A percentile compares a stretch with the other conserved stretches of the same genome.
phyloP scores from a whole-genome alignment of 1,139 yeast genomes.

The Ogataea hybrid region DNA sequence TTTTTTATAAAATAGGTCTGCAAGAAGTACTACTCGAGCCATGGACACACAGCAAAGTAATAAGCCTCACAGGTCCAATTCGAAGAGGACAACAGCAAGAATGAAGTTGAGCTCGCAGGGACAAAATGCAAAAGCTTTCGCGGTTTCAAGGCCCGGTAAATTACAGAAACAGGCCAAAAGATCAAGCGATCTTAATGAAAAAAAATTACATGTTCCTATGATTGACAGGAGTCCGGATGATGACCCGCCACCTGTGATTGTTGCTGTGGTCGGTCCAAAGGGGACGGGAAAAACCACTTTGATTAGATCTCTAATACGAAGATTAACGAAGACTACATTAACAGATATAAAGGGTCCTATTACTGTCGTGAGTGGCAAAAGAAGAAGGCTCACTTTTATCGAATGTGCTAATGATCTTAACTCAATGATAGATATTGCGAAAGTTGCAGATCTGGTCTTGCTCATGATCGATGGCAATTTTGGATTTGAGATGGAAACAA shows the following conservation, averaged over 20 bases:
- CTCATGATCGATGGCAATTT: conserved; percentile 93
- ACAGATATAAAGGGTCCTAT: conserved; percentile 92
- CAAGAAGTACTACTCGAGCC: not conserved
- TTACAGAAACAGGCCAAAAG: conserved; percentile 82
- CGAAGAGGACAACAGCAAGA: conserved; percentile 61
- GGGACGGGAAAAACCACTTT: conserved; percentile 97
- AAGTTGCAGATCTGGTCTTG: conserved; percentile 89
- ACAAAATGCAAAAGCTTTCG: conserved; percentile 90
- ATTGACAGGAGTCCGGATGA: conserved; percentile 97
- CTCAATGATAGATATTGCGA: conserved; percentile 95
- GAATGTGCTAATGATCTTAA: conserved; percentile 93
- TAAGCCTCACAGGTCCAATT: conserved; percentile 53
- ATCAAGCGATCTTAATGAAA: conserved; percentile 78
- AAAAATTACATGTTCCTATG: conserved; percentile 93
- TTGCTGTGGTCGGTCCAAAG: conserved; percentile 98
- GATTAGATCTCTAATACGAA: conserved; percentile 81
- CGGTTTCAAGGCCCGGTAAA: conserved; percentile 89
- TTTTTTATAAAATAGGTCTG: not conserved
- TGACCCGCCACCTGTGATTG: conserved; percentile 94
- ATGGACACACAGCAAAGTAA: conserved; percentile 34
- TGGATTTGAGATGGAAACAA: conserved; percentile 99
- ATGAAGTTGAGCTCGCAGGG: conserved; percentile 90
- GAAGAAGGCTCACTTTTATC: conserved; percentile 87
- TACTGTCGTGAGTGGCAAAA: conserved; percentile 95
- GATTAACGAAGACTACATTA: conserved; percentile 86